Conservation (phyloP, 148 eudicot species). For the Heliosperma pusillum region DNA sequence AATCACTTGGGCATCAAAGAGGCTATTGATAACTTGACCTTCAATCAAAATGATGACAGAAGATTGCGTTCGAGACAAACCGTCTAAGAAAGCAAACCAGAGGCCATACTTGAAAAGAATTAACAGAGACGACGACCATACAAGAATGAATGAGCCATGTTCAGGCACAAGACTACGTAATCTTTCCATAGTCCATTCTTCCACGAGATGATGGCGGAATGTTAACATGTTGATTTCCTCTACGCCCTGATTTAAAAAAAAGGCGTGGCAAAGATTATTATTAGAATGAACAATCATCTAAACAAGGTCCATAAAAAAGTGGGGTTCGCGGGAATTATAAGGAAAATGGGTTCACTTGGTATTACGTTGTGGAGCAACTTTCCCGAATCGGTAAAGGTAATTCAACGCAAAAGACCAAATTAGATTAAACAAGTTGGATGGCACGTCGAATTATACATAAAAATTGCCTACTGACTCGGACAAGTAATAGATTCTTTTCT, state of each 20-base stretch:
- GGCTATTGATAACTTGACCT: conserved; percentile 14
- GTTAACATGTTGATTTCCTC: conserved; percentile 52
- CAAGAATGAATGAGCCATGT: conserved; percentile 27
- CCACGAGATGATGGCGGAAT: conserved; percentile 68
- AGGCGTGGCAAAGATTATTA: background rate
- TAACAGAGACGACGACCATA: conserved; percentile 8
- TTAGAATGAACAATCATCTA: background rate
- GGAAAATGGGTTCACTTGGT: too few species aligned
- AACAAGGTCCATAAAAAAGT: too few species aligned
- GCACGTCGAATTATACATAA: too few species aligned
- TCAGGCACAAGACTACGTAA: conserved; percentile 31
- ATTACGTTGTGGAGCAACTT: too few species aligned
- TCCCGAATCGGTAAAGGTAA: too few species aligned
- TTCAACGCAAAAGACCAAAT: too few species aligned
- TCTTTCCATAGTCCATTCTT: conserved; percentile 73
- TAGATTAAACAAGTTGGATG: too few species aligned
- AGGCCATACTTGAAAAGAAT: conserved; percentile 18
- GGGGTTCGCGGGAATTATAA: too few species aligned
- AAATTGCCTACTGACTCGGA: too few species aligned
- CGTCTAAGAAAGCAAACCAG: conserved; percentile 19
- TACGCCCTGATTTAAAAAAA: conserved; percentile 46
- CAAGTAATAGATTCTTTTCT: too few species aligned
- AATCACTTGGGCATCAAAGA: background rate
- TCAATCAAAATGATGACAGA: conserved; percentile 21
- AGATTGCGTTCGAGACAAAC: conserved; percentile 11